These are phyloP conservation scores for Ophiostoma quercus DNA, from an alignment of 2,329 filamentous ascomycete species.

Conservation along the genomic window DNA sequence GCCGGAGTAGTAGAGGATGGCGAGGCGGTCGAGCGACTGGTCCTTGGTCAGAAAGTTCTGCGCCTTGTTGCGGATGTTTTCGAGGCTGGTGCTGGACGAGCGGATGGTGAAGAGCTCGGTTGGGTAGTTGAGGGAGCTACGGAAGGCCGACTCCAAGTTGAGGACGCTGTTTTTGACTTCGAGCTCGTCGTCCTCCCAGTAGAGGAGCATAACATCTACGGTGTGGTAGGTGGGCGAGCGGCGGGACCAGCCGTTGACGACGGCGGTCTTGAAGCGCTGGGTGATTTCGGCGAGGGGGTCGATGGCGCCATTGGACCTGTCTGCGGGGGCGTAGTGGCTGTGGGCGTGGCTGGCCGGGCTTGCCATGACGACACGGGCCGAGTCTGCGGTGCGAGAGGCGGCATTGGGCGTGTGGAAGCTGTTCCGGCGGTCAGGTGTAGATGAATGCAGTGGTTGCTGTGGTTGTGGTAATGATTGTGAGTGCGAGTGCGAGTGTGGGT, in stretches of 20 bases:
- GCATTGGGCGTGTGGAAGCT: neutral
- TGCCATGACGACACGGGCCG: neutral
- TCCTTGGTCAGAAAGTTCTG: slow-evolving; percentile 20
- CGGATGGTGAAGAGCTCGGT: slow-evolving; percentile 22
- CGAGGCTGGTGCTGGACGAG: slow-evolving; percentile 3
- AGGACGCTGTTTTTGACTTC: slow-evolving; percentile 14
- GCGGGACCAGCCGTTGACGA: slow-evolving; percentile 23
- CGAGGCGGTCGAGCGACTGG: slow-evolving; percentile 22
- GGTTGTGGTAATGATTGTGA: neutral
- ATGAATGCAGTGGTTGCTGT: neutral
- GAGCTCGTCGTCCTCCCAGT: slow-evolving; percentile 25
- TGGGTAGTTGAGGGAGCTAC: slow-evolving; percentile 21
- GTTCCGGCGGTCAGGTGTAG: neutral
- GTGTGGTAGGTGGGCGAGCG: slow-evolving; percentile 24
- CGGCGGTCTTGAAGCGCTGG: slow-evolving; percentile 24
- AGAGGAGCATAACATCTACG: slow-evolving; percentile 25
- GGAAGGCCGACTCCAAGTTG: slow-evolving; percentile 24
- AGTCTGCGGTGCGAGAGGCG: neutral
- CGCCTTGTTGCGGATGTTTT: slow-evolving; percentile 18
- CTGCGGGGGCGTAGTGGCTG: neutral
- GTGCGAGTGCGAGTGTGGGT: neutral
- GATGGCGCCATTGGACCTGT: slow-evolving; percentile 11
- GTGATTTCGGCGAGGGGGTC: slow-evolving; percentile 26
- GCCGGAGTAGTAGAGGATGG: slow-evolving; percentile 28
- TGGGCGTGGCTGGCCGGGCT: neutral